Percentiles rank a stretch among this genome's conserved stretches.
Conservation (phyloP, 352 stramenopile species). For the Thalassiosira exigua region DNA sequence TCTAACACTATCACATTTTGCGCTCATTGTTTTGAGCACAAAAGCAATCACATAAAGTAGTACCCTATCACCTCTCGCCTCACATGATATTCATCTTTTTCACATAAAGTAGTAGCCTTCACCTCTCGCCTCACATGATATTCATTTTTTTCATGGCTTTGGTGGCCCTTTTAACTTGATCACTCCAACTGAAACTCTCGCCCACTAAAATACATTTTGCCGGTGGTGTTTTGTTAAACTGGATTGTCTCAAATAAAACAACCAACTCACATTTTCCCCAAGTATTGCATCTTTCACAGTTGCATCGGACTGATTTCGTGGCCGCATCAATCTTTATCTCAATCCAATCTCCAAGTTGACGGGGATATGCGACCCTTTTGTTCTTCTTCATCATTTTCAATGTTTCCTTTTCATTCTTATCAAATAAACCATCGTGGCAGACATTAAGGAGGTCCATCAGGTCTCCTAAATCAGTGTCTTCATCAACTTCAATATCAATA, state of each 20-base stretch:
- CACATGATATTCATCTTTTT: no score
- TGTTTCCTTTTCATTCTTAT: constrained; percentile 8
- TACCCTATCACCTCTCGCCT: no score
- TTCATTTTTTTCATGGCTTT: no score
- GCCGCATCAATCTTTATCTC: neutral
- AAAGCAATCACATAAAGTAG: no score
- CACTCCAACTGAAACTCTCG: neutral
- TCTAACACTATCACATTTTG: no score
- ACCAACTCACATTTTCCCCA: neutral
- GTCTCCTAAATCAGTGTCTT: constrained; percentile 9
- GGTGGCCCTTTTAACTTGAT: no score
- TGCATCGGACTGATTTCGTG: neutral
- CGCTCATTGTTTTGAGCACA: no score
- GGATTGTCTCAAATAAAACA: neutral
- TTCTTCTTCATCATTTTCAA: neutral
- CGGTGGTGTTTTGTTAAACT: neutral
- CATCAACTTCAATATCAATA: neutral
- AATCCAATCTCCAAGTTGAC: constrained; percentile 6
- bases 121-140: no score
- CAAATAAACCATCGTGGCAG: constrained; percentile 1
- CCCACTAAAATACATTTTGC: neutral
- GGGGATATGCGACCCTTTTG: constrained; percentile 2
- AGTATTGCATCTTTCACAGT: constrained; percentile 4
- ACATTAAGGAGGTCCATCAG: constrained; percentile 2
- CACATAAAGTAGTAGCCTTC: no score